phyloP scores from a whole-genome alignment of 2,329 filamentous ascomycete genomes.

The Phialophora expanda region DNA sequence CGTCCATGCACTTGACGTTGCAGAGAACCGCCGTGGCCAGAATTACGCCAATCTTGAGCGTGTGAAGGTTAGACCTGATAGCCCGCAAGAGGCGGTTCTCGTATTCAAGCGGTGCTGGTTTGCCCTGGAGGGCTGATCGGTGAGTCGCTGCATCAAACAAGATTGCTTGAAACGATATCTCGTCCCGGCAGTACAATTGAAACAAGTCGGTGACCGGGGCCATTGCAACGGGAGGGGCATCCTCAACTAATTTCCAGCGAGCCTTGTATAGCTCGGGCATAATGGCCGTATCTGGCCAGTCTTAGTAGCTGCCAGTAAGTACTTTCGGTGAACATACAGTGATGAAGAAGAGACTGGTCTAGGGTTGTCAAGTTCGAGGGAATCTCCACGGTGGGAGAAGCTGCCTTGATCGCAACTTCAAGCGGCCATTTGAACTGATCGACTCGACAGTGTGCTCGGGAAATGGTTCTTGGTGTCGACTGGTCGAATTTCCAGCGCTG shows the following conservation, averaged over 20 bases:
- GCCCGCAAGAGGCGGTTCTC: constrained; percentile 12
- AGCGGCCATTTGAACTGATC: constrained; percentile 16
- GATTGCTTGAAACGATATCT: constrained; percentile 18
- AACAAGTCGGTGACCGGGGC: constrained; percentile 14
- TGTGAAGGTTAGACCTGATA: constrained; percentile 9
- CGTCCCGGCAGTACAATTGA: constrained; percentile 19
- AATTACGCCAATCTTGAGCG: constrained; percentile 10
- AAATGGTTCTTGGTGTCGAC: background rate
- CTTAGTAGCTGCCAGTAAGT: background rate
- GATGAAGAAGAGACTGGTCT: constrained; percentile 13
- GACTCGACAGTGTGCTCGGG: background rate
- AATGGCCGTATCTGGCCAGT: background rate
- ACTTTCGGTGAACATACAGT: constrained; percentile 5
- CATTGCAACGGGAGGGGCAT: constrained; percentile 9
- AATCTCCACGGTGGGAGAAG: constrained; percentile 13
- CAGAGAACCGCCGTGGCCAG: constrained; percentile 13
- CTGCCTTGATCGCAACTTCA: constrained; percentile 14
- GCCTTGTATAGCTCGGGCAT: constrained; percentile 19
- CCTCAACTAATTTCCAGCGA: constrained; percentile 7
- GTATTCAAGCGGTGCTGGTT: constrained; percentile 11
- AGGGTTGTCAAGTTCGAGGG: constrained; percentile 3
- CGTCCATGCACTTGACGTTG: constrained; percentile 18
- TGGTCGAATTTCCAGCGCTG: constrained; percentile 6
- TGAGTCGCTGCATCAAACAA: constrained; percentile 16
- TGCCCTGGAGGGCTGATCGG: constrained; percentile 16